These are phyloP conservation scores for Schizochytrium sp. DNA, from an alignment of 108 stramenopile genomes.

Conservation along the genomic window DNA sequence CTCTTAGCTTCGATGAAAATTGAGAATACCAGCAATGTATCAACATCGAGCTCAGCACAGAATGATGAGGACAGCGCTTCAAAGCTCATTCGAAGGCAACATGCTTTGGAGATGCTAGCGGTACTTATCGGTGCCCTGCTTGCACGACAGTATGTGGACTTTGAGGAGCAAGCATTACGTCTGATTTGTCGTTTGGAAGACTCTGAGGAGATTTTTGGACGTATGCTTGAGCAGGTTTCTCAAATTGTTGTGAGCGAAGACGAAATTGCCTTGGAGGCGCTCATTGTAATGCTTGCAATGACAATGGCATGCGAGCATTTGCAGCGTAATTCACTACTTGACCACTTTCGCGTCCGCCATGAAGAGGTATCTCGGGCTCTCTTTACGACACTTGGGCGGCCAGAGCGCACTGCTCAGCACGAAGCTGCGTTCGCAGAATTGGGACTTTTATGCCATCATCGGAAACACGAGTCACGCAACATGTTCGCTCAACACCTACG, in stretches of 20 bases:
- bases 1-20: neutral
- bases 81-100: neutral
- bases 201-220: conserved; percentile 19
- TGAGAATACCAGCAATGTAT: neutral
- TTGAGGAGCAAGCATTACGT: conserved; percentile 49
- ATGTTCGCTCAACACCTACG: conserved; percentile 34
- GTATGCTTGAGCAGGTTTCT: neutral
- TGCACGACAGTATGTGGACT: conserved; percentile 19
- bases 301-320: conserved; percentile 28
- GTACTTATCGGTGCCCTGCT: neutral
- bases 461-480: conserved; percentile 50
- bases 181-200: conserved; percentile 16
- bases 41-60: neutral
- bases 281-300: neutral
- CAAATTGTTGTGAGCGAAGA: neutral
- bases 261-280: neutral
- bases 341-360: conserved; percentile 37
- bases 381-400: neutral
- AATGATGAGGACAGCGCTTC: neutral
- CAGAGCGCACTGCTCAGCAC: neutral
- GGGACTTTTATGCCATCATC: neutral
- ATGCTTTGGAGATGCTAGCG: conserved; percentile 20
- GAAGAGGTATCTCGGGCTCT: neutral
- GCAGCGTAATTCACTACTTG: conserved; percentile 48
- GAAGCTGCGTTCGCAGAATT: neutral